Evolutionary conservation across 352 stramenopile species (phyloP), one percentile per base, ranked within the genome.

Genomic region (Phytophthora agathidicida): DNA sequence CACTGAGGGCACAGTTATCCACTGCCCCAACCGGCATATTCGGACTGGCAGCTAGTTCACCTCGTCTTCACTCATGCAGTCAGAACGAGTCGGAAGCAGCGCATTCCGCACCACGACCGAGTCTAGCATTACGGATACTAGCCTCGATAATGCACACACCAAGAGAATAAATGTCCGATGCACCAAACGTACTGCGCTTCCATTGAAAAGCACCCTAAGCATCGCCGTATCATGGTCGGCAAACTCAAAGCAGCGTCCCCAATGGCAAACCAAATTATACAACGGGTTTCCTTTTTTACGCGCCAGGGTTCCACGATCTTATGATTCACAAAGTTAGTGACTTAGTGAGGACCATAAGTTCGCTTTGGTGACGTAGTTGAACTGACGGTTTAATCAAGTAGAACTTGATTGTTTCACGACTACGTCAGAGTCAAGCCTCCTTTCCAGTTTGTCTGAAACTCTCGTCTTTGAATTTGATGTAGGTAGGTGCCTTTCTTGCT

Each of bases 271-370:
- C 39, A 60, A n/a, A 45, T 45, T 19, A 10, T 38, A 7, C 43
- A 44, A 1, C 54, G 43, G 6, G 22, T 36, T 14, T 63, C 32
- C 13, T 22, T 28, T 28, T 49, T 55, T 38, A 63, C 9, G 24
- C 1, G 54, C 35, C 27, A 65, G 31, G 2, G 56, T 65, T 26
- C 56, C 56, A 17, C 52, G 24, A 37, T 35, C 43, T 19, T 52
- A 45, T 3, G 23, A 47, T 26, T 69, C 60, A 16, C 60, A 69
- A 65, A 32, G 24, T 69, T 69, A 44, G 30, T 69, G 60, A 7
- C 65, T 56, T 11, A 69, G 26, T 13, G 48, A 37, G 22, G 55
- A 60, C 60, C 60, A 69, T 23, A 69, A 36, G 14, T 65, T 47
- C 17, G 36, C 51, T 52, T 70, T 54, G n/a, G 13, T 22, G 60